A percentile compares a stretch with the other conserved stretches of the same genome.
Conservation (phyloP, 331 rosid genomes). For the Quercus phellos region DNA sequence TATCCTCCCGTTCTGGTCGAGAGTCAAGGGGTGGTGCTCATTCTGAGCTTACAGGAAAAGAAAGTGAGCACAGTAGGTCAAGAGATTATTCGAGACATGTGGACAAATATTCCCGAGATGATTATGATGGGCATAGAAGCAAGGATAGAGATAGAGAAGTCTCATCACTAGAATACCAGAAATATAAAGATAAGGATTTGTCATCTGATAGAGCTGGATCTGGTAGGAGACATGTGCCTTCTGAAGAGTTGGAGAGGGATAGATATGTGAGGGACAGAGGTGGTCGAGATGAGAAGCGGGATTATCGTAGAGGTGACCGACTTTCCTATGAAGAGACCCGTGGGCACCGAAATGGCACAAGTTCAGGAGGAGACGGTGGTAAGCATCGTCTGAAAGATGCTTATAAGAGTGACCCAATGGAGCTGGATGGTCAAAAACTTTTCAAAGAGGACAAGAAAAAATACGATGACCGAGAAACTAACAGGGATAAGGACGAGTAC, state of each 20-base stretch:
- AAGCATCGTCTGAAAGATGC: constrained; percentile 43
- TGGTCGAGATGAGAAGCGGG: constrained; percentile 55
- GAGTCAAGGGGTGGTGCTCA: constrained; percentile 49
- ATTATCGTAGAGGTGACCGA: constrained; percentile 47
- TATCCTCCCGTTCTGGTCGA: constrained; percentile 44
- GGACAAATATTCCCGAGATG: constrained; percentile 61
- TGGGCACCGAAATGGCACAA: constrained; percentile 41
- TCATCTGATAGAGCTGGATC: constrained; percentile 54
- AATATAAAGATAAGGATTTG: constrained; percentile 47
- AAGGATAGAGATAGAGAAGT: constrained; percentile 51
- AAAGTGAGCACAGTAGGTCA: constrained; percentile 39
- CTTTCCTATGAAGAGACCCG: constrained; percentile 38
- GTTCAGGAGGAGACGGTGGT: constrained; percentile 34
- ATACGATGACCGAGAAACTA: constrained; percentile 34
- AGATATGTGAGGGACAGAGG: constrained; percentile 45
- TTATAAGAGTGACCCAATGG: constrained; percentile 45
- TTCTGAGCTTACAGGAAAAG: constrained; percentile 42
- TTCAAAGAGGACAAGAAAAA: constrained; percentile 38
- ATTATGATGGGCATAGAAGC: constrained; percentile 52
- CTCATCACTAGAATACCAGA: constrained; percentile 28
- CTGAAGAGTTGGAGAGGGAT: constrained; percentile 53
- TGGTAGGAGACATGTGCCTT: constrained; percentile 41
- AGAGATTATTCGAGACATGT: constrained; percentile 37
- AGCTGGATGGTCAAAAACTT: constrained; percentile 35
- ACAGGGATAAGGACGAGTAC: constrained; percentile 39